phyloP scores from a whole-genome alignment of 352 stramenopile species.

The Globisporangium iwayamae region DNA sequence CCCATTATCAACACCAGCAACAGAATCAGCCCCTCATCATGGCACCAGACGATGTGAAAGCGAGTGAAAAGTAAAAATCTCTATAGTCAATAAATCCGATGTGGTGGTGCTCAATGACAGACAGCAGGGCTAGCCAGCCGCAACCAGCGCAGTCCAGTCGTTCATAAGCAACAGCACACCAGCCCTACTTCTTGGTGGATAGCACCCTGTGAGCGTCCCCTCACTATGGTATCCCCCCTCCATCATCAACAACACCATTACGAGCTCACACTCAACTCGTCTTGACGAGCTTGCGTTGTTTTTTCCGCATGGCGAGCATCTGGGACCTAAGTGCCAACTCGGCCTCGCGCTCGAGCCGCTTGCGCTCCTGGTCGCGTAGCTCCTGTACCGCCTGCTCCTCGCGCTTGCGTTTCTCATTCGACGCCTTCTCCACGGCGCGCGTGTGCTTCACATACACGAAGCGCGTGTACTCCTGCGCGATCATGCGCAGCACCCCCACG shows the following conservation, averaged over 20 bases:
- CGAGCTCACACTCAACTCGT: not conserved
- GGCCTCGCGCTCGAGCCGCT: slow-evolving; percentile 60
- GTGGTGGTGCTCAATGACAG: not conserved
- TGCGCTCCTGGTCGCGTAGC: slow-evolving; percentile 55
- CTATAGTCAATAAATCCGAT: slow-evolving; percentile 13
- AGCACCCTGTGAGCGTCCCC: not conserved
- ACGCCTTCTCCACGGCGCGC: slow-evolving; percentile 63
- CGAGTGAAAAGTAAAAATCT: not conserved
- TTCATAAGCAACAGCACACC: slow-evolving; percentile 8
- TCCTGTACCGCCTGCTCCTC: slow-evolving; percentile 60
- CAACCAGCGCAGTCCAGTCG: not conserved
- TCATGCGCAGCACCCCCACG: slow-evolving; percentile 59
- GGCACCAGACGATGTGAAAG: not conserved
- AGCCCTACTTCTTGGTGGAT: not conserved
- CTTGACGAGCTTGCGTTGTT: slow-evolving; percentile 51
- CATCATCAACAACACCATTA: too few relatives aligned
- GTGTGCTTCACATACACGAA: slow-evolving; percentile 85
- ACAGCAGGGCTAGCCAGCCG: not conserved
- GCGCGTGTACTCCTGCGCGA: slow-evolving; percentile 82
- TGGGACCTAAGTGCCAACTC: slow-evolving; percentile 73
- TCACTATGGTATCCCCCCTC: not conserved
- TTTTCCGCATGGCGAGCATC: slow-evolving; percentile 79
- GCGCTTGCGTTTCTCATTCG: slow-evolving; percentile 65
- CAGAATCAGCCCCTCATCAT: not conserved
- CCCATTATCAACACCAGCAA: not conserved